Percentiles rank a stretch among this genome's conserved stretches.
Evolutionary conservation across 257 asterid species (phyloP).

Genomic region (Linderniella brevidens): DNA sequence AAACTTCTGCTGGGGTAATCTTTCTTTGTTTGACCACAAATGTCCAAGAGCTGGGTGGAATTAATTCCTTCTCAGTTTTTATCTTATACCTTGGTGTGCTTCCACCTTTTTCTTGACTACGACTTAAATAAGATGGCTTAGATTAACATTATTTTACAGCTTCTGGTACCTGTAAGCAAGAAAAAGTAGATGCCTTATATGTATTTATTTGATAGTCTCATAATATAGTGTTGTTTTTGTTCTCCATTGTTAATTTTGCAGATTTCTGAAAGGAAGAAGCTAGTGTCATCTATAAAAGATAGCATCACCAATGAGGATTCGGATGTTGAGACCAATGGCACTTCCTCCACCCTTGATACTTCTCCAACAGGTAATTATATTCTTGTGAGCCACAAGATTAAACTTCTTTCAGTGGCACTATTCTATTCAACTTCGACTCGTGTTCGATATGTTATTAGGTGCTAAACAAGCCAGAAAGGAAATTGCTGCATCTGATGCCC

Average conservation of each 20-base stretch:
- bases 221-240: neutral
- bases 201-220: neutral
- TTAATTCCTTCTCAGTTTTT: too few species aligned
- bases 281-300: slow-evolving; percentile 57
- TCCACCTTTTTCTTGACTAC: too few species aligned
- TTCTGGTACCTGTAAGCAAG: too few species aligned
- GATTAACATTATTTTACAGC: too few species aligned
- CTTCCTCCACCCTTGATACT: slow-evolving; percentile 16
- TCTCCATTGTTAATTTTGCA: slow-evolving; percentile 12
- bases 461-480: too few species aligned
- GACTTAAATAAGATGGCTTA: too few species aligned
- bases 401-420: slow-evolving; percentile 4
- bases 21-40: too few species aligned
- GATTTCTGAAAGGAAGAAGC: slow-evolving; percentile 77
- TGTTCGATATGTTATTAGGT: slow-evolving; percentile 14
- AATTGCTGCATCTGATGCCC: too few species aligned
- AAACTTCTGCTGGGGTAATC: too few species aligned
- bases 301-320: slow-evolving; percentile 28
- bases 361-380: slow-evolving; percentile 20
- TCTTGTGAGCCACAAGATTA: slow-evolving; percentile 8
- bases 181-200: neutral
- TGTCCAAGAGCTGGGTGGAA: too few species aligned
- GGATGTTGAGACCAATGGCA: slow-evolving; percentile 15
- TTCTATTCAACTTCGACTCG: slow-evolving; percentile 11
- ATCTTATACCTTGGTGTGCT: too few species aligned